Base-by-base conservation (phyloP, 805 yeast species). In the Barnettozyma sucrosica region DNA sequence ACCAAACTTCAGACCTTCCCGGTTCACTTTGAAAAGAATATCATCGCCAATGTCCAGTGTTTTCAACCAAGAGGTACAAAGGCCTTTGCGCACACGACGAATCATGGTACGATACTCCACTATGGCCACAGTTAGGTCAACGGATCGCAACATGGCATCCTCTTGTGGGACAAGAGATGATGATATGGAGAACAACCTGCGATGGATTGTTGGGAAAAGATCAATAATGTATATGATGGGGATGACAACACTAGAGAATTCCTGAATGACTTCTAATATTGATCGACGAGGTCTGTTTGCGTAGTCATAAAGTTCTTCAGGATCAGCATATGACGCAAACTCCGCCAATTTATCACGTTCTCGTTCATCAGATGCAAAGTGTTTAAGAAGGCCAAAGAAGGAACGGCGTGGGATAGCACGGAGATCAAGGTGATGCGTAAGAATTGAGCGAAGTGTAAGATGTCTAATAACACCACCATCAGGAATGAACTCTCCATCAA, bases 251-350 rank as follows among this genome's bases (percentile, higher is more conserved):
- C 88, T 76, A 51, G 77, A 80, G 61, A 93, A 93, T 62, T 93
- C 99, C 45, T 80, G 74, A 7, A 93, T 63, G 0, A 86, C 85
- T 63, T 93, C 99, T 20, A 89, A 61, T 4, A 90, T 76, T 43
- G 96, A 89, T 54, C 99, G 66, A 53, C 97, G 74, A 5, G 98
- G 97, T 50, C 98, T 70, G 61, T 89, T 86, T n/a, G 95, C 95
- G 64, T 93, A 93, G 63, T 92, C 83, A 62, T 81, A 92, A 40
- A 90, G 66, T 46, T 87, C 96, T 61, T 92, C 89, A 45, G 84
- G 76, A 44, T 86, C 89, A 39, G 83, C 83, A 43, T 81, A 72
- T 9, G 76, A 68, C 9, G 85, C 77, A 56, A 93, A 86, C 56
- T 93, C 97, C 44, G 68, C 67, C 41, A 93, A 70, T 57, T 88